Evolutionary conservation across 2,329 filamentous ascomycete genomes (phyloP), one percentile per base, ranked within the genome.

Genomic region (Lomentospora prolificans): DNA sequence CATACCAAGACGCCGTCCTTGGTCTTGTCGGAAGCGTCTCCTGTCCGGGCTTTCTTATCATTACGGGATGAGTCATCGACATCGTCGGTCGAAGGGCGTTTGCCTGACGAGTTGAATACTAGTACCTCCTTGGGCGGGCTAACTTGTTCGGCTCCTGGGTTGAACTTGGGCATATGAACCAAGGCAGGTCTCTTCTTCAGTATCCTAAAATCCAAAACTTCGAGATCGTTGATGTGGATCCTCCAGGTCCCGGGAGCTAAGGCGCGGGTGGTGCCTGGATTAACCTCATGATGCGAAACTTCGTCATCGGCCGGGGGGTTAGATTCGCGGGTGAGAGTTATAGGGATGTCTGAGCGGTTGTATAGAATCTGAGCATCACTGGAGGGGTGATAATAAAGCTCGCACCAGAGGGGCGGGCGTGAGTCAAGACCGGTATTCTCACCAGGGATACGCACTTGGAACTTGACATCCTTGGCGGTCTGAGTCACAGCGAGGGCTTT

Each of bases 401-500:
- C 78, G 64, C 78, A 82, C 76, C 76, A 81, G n/a, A 82, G 61
- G 3, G 77, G 77, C 14, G 75, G 69, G 6, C 69, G 65, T 12
- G 53, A 41, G 25, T 19, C 28, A 24, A 9, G 39, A 27, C 6
- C 53, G 17, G 39, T 30, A 14, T 55, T 33, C 56, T 76, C 74
- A 14, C 73, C 72, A 3, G 79, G 80, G 57, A 82, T 79, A 52
- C 75, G 71, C 58, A 82, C 77, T 39, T 76, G 77, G 62, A 82
- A 82, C 59, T 80, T 82, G 71, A 81, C 80, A 65, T 82, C 79
- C 62, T 75, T 75, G 58, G 75, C 72, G 4, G 79, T 82, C 69
- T 83, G 80, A 61, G 78, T 81, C 63, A 83, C 79, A 33, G 80
- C 80, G 25, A 83, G 67, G 51, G 82, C 80, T 63, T 75, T 78